Percentiles rank a stretch among this genome's conserved stretches.
These are phyloP conservation scores for Conoideocrella luteorostrata DNA, from an alignment of 2,329 filamentous ascomycete species.

Conservation along the genomic window DNA sequence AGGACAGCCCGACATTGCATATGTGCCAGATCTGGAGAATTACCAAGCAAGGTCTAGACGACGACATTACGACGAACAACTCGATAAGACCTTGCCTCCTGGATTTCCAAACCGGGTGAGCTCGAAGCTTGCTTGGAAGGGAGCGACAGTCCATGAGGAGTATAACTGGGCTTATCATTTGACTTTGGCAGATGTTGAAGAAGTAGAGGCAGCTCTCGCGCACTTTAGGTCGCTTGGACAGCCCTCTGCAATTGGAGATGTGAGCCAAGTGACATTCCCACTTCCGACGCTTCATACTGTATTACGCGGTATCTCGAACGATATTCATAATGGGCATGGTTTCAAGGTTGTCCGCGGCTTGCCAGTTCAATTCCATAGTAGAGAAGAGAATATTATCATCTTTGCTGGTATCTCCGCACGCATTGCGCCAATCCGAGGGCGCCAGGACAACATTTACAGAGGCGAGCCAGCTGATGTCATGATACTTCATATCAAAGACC, in stretches of 20 bases:
- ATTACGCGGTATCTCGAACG: conserved; percentile 44
- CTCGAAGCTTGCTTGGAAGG: conserved; percentile 52
- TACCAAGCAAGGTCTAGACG: conserved; percentile 44
- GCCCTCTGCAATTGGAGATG: neutral
- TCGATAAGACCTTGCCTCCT: conserved; percentile 35
- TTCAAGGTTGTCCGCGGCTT: conserved; percentile 57
- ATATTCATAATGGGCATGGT: conserved; percentile 52
- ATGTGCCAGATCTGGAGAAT: conserved; percentile 47
- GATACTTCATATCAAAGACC: conserved; percentile 57
- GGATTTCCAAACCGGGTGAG: conserved; percentile 44
- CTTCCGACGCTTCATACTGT: conserved; percentile 43
- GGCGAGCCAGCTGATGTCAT: conserved; percentile 45
- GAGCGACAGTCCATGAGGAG: conserved; percentile 35
- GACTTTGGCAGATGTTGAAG: conserved; percentile 37
- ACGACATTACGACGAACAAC: conserved; percentile 33
- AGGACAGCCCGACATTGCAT: conserved; percentile 53
- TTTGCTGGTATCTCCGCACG: conserved; percentile 56
- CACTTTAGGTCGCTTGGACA: conserved; percentile 33
- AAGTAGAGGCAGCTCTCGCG: conserved; percentile 37
- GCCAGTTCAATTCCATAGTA: conserved; percentile 42
- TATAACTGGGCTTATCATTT: conserved; percentile 51
- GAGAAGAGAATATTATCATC: conserved; percentile 52
- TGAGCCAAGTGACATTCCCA: conserved; percentile 43
- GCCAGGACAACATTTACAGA: conserved; percentile 41
- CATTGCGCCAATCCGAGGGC: conserved; percentile 45